Percentiles rank a stretch among this genome's conserved stretches.
Evolutionary conservation across 192 early-diverging fungal species (phyloP).

Genomic region (Podila horticola): DNA sequence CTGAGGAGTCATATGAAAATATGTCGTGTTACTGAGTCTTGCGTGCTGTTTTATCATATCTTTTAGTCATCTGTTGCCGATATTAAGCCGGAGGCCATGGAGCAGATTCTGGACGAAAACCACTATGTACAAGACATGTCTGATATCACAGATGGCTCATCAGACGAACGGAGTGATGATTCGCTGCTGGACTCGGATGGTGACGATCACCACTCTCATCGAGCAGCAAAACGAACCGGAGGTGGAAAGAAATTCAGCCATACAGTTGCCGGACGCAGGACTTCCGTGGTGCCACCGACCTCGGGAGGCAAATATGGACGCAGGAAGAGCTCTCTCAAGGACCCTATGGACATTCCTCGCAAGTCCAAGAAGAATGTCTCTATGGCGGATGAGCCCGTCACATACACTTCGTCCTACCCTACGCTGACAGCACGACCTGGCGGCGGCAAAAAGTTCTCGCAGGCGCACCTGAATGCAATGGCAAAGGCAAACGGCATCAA

Average conservation of each 20-base stretch:
- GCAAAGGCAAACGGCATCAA: slow-evolving; percentile 4
- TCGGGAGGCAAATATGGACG: slow-evolving; percentile 44
- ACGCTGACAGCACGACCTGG: slow-evolving; percentile 6
- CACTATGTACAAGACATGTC: slow-evolving; percentile 27
- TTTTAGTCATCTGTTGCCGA: slow-evolving; percentile 26
- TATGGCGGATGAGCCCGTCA: slow-evolving; percentile 25
- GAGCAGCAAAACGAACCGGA: slow-evolving; percentile 10
- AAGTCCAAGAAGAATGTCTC: slow-evolving; percentile 48
- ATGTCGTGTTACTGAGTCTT: not conserved
- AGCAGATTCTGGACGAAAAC: slow-evolving; percentile 8
- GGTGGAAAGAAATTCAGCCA: slow-evolving; percentile 30
- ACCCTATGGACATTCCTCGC: slow-evolving; percentile 11
- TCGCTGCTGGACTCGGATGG: slow-evolving; percentile 12
- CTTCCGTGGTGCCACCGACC: slow-evolving; percentile 10
- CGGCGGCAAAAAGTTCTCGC: slow-evolving; percentile 50
- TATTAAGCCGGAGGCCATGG: slow-evolving; percentile 20
- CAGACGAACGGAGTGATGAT: slow-evolving; percentile 12
- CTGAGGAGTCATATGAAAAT: not conserved
- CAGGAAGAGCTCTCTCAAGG: slow-evolving; percentile 47
- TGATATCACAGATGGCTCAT: slow-evolving; percentile 19
- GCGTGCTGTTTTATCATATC: not conserved
- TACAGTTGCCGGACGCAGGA: not conserved
- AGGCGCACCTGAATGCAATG: slow-evolving; percentile 45
- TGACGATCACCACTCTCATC: slow-evolving; percentile 7
- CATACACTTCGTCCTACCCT: not conserved